Evolutionary conservation across 306 rosid species (phyloP).

Genomic region (Quercus cerris): DNA sequence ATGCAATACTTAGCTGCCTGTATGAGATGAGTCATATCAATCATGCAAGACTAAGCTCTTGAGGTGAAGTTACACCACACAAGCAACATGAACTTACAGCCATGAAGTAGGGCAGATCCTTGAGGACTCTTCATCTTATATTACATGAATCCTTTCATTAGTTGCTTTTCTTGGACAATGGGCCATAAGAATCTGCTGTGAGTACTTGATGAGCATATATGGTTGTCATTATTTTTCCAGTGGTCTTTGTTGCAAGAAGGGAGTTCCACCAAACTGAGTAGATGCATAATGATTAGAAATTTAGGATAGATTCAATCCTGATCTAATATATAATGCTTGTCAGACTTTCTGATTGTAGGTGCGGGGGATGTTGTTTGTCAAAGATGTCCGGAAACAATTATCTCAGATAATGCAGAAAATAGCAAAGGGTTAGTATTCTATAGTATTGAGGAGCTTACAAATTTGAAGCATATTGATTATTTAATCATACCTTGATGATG

Average conservation of each 20-base stretch:
- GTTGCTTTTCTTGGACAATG: conserved; percentile 10
- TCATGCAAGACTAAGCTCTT: conserved; percentile 9
- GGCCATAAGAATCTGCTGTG: conserved; percentile 3
- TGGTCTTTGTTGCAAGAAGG: conserved; percentile 7
- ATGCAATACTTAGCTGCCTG: background rate
- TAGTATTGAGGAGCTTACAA: conserved; percentile 17
- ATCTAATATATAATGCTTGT: conserved; percentile 7
- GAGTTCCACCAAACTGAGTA: conserved; percentile 1
- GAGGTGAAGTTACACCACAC: conserved; percentile 12
- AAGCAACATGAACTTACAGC: background rate
- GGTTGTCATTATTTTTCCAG: background rate
- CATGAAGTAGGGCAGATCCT: background rate
- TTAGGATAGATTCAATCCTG: background rate
- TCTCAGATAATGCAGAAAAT: conserved; percentile 85
- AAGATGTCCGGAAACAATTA: conserved; percentile 84
- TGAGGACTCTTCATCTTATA: background rate
- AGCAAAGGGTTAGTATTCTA: conserved; percentile 64
- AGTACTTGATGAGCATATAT: conserved; percentile 21
- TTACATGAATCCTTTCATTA: conserved; percentile 6
- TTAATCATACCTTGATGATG: background rate
- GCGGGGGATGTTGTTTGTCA: conserved; percentile 90
- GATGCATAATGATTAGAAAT: background rate
- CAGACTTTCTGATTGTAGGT: conserved; percentile 56
- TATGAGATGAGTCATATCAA: background rate
- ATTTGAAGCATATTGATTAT: conserved; percentile 13